Conservation (phyloP, 257 asterid species). For the Verbascum thapsus region DNA sequence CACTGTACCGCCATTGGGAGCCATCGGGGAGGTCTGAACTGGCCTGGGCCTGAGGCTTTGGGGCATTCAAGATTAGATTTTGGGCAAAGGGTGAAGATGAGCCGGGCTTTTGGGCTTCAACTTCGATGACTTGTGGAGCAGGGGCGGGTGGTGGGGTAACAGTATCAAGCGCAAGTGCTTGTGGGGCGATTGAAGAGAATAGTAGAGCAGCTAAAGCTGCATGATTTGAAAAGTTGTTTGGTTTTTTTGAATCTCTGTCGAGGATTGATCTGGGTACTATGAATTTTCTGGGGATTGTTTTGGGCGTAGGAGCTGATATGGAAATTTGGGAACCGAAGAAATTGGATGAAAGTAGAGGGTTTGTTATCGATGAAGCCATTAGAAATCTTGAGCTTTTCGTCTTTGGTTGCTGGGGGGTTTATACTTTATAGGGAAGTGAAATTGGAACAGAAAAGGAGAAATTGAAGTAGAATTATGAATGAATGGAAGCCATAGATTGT, state of each 20-base stretch:
- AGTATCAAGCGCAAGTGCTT: conserved; percentile 66
- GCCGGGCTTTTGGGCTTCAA: conserved; percentile 55
- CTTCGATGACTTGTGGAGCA: conserved; percentile 60
- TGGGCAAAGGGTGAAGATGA: conserved; percentile 56
- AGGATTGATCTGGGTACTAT: conserved; percentile 51
- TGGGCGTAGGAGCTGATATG: conserved; percentile 70
- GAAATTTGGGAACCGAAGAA: conserved; percentile 57
- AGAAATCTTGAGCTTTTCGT: no score
- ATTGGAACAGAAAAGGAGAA: not conserved
- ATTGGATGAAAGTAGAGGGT: conserved; percentile 46
- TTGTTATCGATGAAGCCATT: conserved; percentile 44
- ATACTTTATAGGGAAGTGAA: conserved; percentile 6
- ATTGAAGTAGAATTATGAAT: conserved; percentile 7
- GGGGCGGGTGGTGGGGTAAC: conserved; percentile 43
- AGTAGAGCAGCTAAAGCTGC: conserved; percentile 81
- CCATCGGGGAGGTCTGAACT: conserved; percentile 82
- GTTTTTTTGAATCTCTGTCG: conserved; percentile 37
- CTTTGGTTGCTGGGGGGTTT: no score
- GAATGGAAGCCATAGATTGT: conserved; percentile 39
- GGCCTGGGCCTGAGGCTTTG: conserved; percentile 70
- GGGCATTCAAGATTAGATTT: conserved; percentile 66
- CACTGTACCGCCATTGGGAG: conserved; percentile 92
- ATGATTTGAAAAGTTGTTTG: conserved; percentile 44
- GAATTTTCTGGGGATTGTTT: conserved; percentile 58
- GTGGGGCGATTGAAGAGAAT: conserved; percentile 70